phyloP scores from a whole-genome alignment of 352 stramenopile genomes.

The Phytopythium sindhum region DNA sequence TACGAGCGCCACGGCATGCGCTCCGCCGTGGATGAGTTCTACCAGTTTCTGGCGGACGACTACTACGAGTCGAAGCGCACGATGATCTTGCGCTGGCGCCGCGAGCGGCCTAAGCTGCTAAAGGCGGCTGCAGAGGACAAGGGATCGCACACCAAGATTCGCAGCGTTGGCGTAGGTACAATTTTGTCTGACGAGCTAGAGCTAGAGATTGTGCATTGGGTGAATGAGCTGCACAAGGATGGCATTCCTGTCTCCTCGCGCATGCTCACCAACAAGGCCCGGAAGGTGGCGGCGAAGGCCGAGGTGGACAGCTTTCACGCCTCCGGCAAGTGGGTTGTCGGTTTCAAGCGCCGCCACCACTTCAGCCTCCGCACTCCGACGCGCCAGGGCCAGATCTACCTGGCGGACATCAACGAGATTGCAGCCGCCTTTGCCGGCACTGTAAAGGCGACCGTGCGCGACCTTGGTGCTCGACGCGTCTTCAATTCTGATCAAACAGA shows the following conservation, averaged over 20 bases:
- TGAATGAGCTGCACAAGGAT: neutral
- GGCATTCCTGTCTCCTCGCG: neutral
- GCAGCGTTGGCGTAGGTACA: neutral
- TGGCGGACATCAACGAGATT: neutral
- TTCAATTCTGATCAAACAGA: constrained; percentile 4
- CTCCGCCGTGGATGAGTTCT: neutral
- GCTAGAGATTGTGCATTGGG: neutral
- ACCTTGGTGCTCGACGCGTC: neutral
- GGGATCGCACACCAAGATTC: neutral
- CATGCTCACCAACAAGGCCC: constrained; percentile 1
- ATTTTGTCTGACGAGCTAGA: neutral
- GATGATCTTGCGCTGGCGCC: neutral
- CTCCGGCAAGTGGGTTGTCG: neutral
- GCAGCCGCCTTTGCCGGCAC: neutral
- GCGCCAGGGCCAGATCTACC: neutral
- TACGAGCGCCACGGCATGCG: neutral
- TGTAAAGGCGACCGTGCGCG: neutral
- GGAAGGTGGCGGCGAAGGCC: neutral
- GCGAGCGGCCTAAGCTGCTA: neutral
- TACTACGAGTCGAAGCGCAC: neutral
- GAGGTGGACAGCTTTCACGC: neutral
- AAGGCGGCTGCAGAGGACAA: neutral
- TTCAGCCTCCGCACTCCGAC: neutral
- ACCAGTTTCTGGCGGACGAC: neutral
- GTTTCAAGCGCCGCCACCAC: neutral